Conservation (phyloP, 257 asterid species). For the Leonotis leonurus region DNA sequence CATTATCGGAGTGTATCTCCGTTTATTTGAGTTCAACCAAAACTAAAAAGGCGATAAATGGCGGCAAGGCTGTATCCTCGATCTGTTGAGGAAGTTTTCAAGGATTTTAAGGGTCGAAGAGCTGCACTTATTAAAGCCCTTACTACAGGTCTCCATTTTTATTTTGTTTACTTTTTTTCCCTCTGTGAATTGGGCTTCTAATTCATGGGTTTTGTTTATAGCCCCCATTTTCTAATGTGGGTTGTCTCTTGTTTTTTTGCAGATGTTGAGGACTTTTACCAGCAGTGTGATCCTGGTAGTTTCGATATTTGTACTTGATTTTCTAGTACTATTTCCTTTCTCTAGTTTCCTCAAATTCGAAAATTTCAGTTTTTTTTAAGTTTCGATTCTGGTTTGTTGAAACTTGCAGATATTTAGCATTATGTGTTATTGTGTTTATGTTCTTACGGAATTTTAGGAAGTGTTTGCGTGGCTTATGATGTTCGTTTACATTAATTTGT, state of each 20-base stretch:
- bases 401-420: not conserved
- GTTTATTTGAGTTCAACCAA: not conserved
- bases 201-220: not conserved
- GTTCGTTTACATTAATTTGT: constrained; percentile 1
- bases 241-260: constrained; percentile 12
- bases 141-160: constrained; percentile 30
- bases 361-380: not conserved
- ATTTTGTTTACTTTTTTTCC: not conserved
- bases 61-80: constrained; percentile 43
- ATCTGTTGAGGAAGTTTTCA: constrained; percentile 53
- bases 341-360: not conserved
- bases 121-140: constrained; percentile 57
- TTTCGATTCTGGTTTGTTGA: constrained; percentile 2
- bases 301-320: not conserved
- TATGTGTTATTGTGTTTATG: not conserved
- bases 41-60: constrained; percentile 13
- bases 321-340: not conserved
- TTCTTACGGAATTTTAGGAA: not conserved
- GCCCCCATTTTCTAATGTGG: constrained; percentile 1
- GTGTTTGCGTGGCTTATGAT: not conserved
- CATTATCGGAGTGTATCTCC: not conserved
- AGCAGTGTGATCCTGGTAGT: constrained; percentile 61
- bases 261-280: constrained; percentile 60
- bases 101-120: constrained; percentile 53
- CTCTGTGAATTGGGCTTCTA: not conserved